Evolutionary conservation across 768 basidiomycete genomes (phyloP).

Genomic region (Agaricus bisporus): DNA sequence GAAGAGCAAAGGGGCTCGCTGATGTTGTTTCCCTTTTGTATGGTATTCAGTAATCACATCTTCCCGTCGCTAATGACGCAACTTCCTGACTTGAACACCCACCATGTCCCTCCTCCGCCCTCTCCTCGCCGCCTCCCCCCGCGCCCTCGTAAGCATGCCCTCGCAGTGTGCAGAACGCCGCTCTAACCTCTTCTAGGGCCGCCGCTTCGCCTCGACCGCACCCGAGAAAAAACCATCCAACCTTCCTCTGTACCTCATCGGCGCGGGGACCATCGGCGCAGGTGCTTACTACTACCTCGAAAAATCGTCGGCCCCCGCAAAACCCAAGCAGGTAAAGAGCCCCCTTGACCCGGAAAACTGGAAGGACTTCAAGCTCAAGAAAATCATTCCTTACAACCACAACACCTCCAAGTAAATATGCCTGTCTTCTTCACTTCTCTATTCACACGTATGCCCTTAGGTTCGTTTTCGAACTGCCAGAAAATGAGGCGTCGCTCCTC

Average conservation of each 20-base stretch:
- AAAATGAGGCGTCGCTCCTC: constrained; percentile 70
- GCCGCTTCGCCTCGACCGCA: constrained; percentile 31
- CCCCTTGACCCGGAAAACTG: constrained; percentile 73
- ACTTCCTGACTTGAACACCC: background rate
- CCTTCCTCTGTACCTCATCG: constrained; percentile 41
- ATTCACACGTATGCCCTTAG: constrained; percentile 25
- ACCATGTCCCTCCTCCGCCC: constrained; percentile 39
- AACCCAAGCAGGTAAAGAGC: constrained; percentile 50
- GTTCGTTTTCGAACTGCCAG: constrained; percentile 77
- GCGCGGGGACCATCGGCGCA: constrained; percentile 37
- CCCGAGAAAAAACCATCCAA: constrained; percentile 42
- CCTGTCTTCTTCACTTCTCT: background rate
- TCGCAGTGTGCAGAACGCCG: background rate
- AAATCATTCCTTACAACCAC: constrained; percentile 86
- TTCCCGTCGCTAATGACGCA: constrained; percentile 3
- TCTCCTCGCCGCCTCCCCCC: constrained; percentile 26
- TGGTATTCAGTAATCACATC: background rate
- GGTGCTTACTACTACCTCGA: constrained; percentile 49
- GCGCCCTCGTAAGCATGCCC: constrained; percentile 31
- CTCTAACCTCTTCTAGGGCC: constrained; percentile 19
- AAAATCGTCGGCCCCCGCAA: constrained; percentile 16
- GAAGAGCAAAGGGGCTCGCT: constrained; percentile 14
- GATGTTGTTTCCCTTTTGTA: constrained; percentile 15
- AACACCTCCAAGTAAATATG: constrained; percentile 69
- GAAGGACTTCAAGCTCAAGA: constrained; percentile 76